Conservation (phyloP, 192 early-diverging fungal species). For the Neocallimastix lanati region DNA sequence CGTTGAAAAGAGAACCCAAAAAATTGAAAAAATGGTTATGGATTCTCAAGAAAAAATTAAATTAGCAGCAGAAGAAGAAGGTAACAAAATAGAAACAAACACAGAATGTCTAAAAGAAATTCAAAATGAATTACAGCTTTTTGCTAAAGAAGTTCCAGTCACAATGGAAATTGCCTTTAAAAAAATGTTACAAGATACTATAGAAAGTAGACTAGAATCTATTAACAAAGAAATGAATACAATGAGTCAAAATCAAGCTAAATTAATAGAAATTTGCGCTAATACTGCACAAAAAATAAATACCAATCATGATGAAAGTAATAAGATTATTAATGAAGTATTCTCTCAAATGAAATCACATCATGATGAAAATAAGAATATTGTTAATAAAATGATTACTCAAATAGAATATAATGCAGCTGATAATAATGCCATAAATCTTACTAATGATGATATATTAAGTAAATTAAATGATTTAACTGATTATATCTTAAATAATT, state of each 20-base stretch:
- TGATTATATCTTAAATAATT: not conserved
- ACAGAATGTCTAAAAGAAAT: not conserved
- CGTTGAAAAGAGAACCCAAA: not conserved
- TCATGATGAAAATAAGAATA: not conserved
- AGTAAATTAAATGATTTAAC: not conserved
- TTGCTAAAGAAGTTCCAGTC: not conserved
- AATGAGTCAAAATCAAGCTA: not conserved
- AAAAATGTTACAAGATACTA: not conserved
- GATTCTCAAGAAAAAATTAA: not conserved
- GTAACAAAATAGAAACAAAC: not conserved
- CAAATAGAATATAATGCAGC: not conserved
- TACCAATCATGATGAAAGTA: not conserved
- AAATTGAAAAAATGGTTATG: not conserved
- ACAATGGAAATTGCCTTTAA: not conserved
- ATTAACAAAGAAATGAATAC: not conserved
- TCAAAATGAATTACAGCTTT: not conserved
- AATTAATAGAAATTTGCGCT: not conserved
- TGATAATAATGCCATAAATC: not conserved
- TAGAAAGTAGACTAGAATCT: not conserved
- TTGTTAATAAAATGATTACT: not conserved
- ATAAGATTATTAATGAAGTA: no score
- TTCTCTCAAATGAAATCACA: no score
- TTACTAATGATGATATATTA: not conserved
- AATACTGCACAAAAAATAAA: not conserved
- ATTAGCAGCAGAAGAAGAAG: not conserved